These are phyloP conservation scores for Vitis hybrid DNA, from an alignment of 177 flowering plant genomes.

Conservation along the genomic window DNA sequence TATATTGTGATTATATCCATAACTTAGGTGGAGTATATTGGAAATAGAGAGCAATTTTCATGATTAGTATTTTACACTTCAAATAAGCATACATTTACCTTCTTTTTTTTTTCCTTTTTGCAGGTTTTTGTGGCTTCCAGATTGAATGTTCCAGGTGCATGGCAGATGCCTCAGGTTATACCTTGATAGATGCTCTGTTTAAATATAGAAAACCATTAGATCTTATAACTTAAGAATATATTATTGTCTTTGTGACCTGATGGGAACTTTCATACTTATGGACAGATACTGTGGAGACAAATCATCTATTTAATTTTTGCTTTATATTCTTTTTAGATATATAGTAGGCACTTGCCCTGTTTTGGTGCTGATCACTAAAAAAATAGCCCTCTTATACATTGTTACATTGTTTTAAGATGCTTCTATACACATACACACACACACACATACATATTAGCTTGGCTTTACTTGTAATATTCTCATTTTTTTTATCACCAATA, in stretches of 20 bases:
- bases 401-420: too few species aligned
- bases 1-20: not conserved
- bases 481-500: not conserved
- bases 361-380: too few species aligned
- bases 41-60: not conserved
- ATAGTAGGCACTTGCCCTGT: too few species aligned
- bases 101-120: constrained; percentile 11
- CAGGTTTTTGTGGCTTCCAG: constrained; percentile 96
- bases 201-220: not conserved
- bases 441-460: too few species aligned
- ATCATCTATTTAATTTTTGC: too few species aligned
- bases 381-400: too few species aligned
- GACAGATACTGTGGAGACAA: too few species aligned
- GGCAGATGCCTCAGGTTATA: constrained; percentile 99
- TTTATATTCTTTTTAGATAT: too few species aligned
- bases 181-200: not conserved
- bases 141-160: constrained; percentile 96
- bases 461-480: not conserved
- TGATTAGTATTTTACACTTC: not conserved
- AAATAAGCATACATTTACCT: not conserved
- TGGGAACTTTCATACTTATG: too few species aligned
- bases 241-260: too few species aligned
- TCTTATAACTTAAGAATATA: not conserved
- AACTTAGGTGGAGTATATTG: not conserved
- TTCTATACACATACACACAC: too few species aligned